Percentiles rank a stretch among this genome's conserved stretches.
These are phyloP conservation scores for Globisporangium heterothallicum DNA, from an alignment of 352 stramenopile genomes.

Conservation along the genomic window DNA sequence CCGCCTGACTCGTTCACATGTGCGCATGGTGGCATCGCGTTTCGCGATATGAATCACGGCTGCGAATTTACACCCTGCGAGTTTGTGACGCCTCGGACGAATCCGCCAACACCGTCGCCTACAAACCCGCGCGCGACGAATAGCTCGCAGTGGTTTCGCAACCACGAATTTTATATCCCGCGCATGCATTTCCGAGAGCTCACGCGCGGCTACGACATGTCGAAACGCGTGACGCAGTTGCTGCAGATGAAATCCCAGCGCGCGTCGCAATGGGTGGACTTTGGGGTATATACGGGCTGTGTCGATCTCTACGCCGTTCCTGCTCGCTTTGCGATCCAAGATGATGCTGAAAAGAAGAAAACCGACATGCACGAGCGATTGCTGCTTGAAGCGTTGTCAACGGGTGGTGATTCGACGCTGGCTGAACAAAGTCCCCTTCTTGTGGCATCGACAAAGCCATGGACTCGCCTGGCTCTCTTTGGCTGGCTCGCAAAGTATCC, in stretches of 20 bases:
- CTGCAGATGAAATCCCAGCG: slow-evolving; percentile 14
- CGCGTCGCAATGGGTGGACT: slow-evolving; percentile 8
- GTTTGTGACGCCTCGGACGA: slow-evolving; percentile 15
- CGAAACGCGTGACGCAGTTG: slow-evolving; percentile 3
- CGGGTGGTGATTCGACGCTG: slow-evolving; percentile 2
- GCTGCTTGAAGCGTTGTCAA: slow-evolving; percentile 12
- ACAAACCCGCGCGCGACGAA: slow-evolving; percentile 14
- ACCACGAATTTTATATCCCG: slow-evolving; percentile 35
- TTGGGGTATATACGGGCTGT: neutral
- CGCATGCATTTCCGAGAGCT: slow-evolving; percentile 16
- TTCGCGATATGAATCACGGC: slow-evolving; percentile 26
- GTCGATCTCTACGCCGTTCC: slow-evolving; percentile 1
- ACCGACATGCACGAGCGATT: slow-evolving; percentile 5
- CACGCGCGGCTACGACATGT: slow-evolving; percentile 14
- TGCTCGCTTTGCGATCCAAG: neutral
- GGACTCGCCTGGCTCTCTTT: slow-evolving; percentile 12
- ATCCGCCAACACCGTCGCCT: slow-evolving; percentile 2
- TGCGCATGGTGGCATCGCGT: slow-evolving; percentile 30
- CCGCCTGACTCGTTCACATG: slow-evolving; percentile 31
- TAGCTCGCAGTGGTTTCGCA: slow-evolving; percentile 25
- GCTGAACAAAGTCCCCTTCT: slow-evolving; percentile 4
- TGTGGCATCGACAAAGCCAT: slow-evolving; percentile 7
- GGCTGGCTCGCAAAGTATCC: slow-evolving; percentile 12
- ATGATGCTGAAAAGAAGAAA: neutral
- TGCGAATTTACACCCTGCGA: slow-evolving; percentile 43